Evolutionary conservation across 164 flowering plant species (phyloP).

Genomic region (Dillenia suffruticosa): DNA sequence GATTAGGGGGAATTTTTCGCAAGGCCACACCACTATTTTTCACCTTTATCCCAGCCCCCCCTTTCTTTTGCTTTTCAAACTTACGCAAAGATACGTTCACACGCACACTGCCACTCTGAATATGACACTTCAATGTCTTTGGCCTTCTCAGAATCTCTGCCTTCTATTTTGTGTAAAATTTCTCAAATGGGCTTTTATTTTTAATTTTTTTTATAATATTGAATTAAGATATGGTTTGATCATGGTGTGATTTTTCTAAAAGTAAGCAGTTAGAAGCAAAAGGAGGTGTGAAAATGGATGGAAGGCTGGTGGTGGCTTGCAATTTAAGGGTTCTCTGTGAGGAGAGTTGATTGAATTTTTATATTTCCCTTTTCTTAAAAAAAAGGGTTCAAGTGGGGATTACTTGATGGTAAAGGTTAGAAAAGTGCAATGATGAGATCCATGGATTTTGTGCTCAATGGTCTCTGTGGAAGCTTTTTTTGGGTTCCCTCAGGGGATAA

Average conservation of each 20-base stretch:
- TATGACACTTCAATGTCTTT: background rate
- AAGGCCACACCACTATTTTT: no score
- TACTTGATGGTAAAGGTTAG: no score
- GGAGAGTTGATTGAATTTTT: background rate
- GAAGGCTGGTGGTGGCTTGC: background rate
- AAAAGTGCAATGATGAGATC: no score
- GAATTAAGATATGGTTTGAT: background rate
- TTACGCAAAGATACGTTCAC: conserved; percentile 11
- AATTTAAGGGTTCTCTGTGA: background rate
- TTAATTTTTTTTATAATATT: conserved; percentile 4
- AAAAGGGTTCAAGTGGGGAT: no score
- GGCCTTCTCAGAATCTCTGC: background rate
- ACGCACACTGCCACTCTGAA: conserved; percentile 9
- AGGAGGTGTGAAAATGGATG: conserved; percentile 1
- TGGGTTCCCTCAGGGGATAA: no score
- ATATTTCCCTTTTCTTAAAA: no score
- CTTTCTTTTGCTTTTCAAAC: conserved; percentile 9
- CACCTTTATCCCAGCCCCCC: background rate
- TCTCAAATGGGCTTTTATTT: conserved; percentile 3
- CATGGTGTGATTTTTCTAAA: background rate
- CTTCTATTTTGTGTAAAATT: background rate
- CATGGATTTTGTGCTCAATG: no score
- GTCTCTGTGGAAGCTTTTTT: no score
- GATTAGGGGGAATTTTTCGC: no score
- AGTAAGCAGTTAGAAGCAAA: background rate